Conservation (phyloP, 2,329 filamentous ascomycete genomes). For the Paraconiothyrium sp. region DNA sequence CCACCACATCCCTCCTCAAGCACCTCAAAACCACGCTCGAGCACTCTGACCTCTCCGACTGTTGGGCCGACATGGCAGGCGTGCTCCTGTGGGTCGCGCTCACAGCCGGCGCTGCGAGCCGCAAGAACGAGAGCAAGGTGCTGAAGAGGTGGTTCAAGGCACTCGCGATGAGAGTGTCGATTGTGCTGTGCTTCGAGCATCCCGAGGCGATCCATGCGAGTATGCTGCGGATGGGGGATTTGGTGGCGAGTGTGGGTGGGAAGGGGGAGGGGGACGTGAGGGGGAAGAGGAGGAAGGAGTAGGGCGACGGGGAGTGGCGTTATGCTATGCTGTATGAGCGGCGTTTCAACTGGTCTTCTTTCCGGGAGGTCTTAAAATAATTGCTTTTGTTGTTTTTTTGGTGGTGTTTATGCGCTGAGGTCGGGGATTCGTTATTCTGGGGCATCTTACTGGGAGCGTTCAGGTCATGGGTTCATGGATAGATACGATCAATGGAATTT, state of each 20-base stretch:
- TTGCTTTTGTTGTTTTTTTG: too few species aligned
- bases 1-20: slow-evolving; percentile 28
- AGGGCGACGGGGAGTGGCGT: neutral
- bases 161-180: slow-evolving; percentile 40
- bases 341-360: too few species aligned
- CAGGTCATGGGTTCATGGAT: too few species aligned
- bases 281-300: slow-evolving; percentile 8
- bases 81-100: slow-evolving; percentile 51
- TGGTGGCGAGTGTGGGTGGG: slow-evolving; percentile 30
- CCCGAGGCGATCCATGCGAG: slow-evolving; percentile 41
- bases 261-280: neutral
- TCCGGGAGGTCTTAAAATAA: too few species aligned
- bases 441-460: too few species aligned
- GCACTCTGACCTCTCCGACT: slow-evolving; percentile 42
- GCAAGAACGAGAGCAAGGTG: slow-evolving; percentile 28
- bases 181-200: slow-evolving; percentile 50
- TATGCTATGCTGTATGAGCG: too few species aligned
- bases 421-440: too few species aligned
- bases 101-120: slow-evolving; percentile 44
- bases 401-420: too few species aligned
- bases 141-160: slow-evolving; percentile 45
- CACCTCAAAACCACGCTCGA: slow-evolving; percentile 37
- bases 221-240: slow-evolving; percentile 38
- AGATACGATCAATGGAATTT: too few species aligned
- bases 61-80: slow-evolving; percentile 50